phyloP scores from a whole-genome alignment of 2,329 filamentous ascomycete genomes.

The Plectosphaerella cucumerina region DNA sequence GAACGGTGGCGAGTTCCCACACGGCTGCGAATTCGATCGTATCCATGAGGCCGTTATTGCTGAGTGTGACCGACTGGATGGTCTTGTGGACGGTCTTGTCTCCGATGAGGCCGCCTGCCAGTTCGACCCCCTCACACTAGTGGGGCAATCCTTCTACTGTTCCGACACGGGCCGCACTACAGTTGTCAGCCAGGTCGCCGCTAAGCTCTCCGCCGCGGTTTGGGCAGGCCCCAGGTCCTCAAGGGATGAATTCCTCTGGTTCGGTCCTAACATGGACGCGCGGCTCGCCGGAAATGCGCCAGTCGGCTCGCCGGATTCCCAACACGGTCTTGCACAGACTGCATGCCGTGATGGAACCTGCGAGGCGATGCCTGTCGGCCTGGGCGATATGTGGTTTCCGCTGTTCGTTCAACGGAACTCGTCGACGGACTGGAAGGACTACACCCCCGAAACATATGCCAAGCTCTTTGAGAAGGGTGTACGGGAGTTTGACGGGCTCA shows the following conservation, averaged over 20 bases:
- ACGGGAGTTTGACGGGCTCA: constrained; percentile 12
- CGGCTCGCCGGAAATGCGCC: neutral
- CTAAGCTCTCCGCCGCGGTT: neutral
- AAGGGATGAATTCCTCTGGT: neutral
- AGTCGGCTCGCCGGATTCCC: neutral
- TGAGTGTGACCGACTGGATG: constrained; percentile 19
- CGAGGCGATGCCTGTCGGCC: constrained; percentile 7
- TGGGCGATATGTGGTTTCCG: neutral
- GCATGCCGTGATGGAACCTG: constrained; percentile 1
- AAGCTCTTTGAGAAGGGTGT: constrained; percentile 13
- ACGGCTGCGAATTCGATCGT: constrained; percentile 23
- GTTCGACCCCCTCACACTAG: constrained; percentile 15
- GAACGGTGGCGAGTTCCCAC: constrained; percentile 21
- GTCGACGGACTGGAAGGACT: constrained; percentile 12
- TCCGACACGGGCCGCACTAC: neutral
- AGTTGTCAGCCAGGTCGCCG: neutral
- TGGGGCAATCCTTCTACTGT: constrained; percentile 13
- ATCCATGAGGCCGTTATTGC: constrained; percentile 29
- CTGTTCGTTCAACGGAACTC: constrained; percentile 19
- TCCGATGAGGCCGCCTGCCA: constrained; percentile 10
- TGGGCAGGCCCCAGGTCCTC: constrained; percentile 7
- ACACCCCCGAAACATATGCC: constrained; percentile 6
- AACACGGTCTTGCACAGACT: constrained; percentile 9
- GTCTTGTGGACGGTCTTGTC: constrained; percentile 18
- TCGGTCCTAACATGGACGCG: neutral